Percentiles rank a stretch among this genome's conserved stretches.
These are phyloP conservation scores for Leishmania martiniquensis DNA, from an alignment of 208 protist species.

Conservation along the genomic window DNA sequence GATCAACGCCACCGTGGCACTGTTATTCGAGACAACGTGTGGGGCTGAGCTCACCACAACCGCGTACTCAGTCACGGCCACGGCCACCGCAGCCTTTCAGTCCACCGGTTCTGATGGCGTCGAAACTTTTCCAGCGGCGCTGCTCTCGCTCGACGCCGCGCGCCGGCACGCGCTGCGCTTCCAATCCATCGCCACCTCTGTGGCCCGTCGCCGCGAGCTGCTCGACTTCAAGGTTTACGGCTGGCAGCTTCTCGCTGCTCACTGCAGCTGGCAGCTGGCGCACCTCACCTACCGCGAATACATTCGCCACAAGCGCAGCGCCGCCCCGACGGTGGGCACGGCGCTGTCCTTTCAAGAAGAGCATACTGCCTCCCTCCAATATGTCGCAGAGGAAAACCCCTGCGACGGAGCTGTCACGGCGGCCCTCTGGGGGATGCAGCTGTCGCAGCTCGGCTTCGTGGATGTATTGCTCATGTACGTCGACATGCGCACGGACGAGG, in stretches of 20 bases:
- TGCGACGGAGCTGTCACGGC: slow-evolving; percentile 22
- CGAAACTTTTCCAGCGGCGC: slow-evolving; percentile 11
- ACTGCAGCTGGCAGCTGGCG: slow-evolving; percentile 67
- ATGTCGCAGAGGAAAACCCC: neutral
- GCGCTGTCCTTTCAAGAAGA: neutral
- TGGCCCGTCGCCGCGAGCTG: slow-evolving; percentile 31
- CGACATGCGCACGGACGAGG: slow-evolving; percentile 49
- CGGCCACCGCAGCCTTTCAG: slow-evolving; percentile 4
- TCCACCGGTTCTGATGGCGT: neutral
- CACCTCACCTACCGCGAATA: slow-evolving; percentile 39
- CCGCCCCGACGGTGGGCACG: neutral
- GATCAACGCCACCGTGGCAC: slow-evolving; percentile 57
- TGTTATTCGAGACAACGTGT: slow-evolving; percentile 76
- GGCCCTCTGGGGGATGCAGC: slow-evolving; percentile 34
- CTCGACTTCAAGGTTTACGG: slow-evolving; percentile 76
- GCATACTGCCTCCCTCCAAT: neutral
- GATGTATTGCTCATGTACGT: slow-evolving; percentile 76
- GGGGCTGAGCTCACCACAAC: slow-evolving; percentile 51
- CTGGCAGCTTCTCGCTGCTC: slow-evolving; percentile 73
- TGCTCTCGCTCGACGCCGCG: slow-evolving; percentile 36
- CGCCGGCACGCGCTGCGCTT: slow-evolving; percentile 48
- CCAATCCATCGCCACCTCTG: slow-evolving; percentile 62
- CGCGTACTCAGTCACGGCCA: neutral
- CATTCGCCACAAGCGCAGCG: slow-evolving; percentile 10
- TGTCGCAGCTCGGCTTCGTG: slow-evolving; percentile 62